Base-by-base conservation (phyloP, 2,329 filamentous ascomycete genomes). In the Exophiala phaeomuriformis region DNA sequence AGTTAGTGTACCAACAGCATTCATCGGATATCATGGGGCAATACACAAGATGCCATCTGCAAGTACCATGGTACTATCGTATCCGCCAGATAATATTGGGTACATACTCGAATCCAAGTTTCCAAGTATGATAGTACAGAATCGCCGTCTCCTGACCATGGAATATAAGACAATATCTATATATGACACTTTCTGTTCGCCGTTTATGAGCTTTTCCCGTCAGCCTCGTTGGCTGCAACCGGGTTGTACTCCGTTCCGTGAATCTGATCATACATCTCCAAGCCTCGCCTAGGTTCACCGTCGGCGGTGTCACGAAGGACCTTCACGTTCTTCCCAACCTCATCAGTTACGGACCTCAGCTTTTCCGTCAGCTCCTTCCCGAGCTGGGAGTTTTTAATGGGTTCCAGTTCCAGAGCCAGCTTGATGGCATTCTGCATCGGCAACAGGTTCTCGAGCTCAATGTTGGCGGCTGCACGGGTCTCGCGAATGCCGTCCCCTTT, bases 261-360 rank as follows among this genome's bases (percentile, higher is more conserved):
- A 27, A 61, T 33, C 35, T 55, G 43, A 39, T 61, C 49, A 50
- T 61, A 61, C 53, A 61, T 57, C 41, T 37, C 10, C 19, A 55
- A 32, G 28, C 49, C 50, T 47, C 58, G 50, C 48, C 58, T 51
- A 77, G 81, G 32, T 35, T 46, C 51, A 27, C 56, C 53, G 28
- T 43, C 45, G 19, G 52, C 57, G 8, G 48, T 40, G 12, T 58
- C 49, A 8, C 53, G 48, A 5, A 58, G 37, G 49, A 67, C 66
- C 47, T 77, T 75, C 44, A 83, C 73, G 42, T 81, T 75, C 63
- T 73, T 76, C 35, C 75, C 77, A 19, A 88, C 72, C 57, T 79
- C 61, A 12, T 60, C 55, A 31, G 66, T 53, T 4, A 62, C 57
- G 5, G 51, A 53, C 53, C 63, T 62, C 49, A 72, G 55, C 8